Evolutionary conservation across 257 asterid genomes (phyloP).

Genomic region (Cordia subcordata): DNA sequence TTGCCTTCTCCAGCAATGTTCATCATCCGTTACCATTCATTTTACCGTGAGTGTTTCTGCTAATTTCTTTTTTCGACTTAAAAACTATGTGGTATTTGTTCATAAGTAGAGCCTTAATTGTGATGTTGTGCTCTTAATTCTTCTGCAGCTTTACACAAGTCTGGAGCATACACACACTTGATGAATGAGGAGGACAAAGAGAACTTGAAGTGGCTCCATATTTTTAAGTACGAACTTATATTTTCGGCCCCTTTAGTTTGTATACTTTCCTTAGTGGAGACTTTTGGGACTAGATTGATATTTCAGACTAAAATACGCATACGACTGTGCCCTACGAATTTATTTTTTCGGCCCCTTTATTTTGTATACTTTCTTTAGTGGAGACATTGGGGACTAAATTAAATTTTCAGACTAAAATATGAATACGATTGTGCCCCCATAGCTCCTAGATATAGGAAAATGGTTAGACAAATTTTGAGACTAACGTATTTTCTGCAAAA

Average conservation of each 20-base stretch:
- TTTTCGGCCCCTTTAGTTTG: too few relatives aligned
- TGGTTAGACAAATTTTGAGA: not conserved
- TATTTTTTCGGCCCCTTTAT: too few relatives aligned
- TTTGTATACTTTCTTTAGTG: too few relatives aligned
- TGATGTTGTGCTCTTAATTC: not conserved
- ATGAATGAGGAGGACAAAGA: slow-evolving; percentile 70
- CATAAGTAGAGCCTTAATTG: not conserved
- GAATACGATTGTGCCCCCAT: too few relatives aligned
- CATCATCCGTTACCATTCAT: slow-evolving; percentile 55
- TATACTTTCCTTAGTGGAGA: too few relatives aligned
- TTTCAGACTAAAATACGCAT: too few relatives aligned
- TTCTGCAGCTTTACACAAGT: slow-evolving; percentile 60
- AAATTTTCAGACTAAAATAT: too few relatives aligned
- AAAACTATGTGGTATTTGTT: not conserved
- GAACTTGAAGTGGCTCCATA: slow-evolving; percentile 62
- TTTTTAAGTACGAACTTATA: slow-evolving; percentile 41
- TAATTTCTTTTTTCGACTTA: not conserved
- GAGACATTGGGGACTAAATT: too few relatives aligned
- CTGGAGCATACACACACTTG: slow-evolving; percentile 64
- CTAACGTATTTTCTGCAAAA: not conserved
- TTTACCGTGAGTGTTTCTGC: slow-evolving; percentile 19
- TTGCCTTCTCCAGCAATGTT: slow-evolving; percentile 54
- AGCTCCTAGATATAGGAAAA: too few relatives aligned
- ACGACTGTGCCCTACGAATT: too few relatives aligned
- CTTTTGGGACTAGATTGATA: too few relatives aligned